Conservation (phyloP, 371 early-diverging fungal species). For the Actinomucor elegans region DNA sequence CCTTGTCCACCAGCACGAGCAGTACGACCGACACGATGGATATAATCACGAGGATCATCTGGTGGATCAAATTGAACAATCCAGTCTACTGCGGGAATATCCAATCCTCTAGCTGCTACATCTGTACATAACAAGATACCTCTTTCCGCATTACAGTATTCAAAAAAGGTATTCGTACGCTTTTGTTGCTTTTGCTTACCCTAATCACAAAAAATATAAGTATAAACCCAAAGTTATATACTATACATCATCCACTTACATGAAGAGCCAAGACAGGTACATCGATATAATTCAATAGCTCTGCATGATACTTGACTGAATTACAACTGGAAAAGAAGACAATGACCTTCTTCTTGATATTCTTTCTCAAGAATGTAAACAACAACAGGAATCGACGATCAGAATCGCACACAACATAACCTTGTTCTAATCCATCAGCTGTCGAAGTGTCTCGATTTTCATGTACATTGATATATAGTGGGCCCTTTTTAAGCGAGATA, state of each 20-base stretch:
- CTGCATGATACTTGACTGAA: constrained; percentile 93
- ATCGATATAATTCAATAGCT: constrained; percentile 95
- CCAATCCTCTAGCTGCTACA: constrained; percentile 98
- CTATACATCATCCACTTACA: constrained; percentile 56
- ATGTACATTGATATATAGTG: constrained; percentile 96
- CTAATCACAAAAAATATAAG: constrained; percentile 15
- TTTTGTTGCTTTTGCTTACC: constrained; percentile 96
- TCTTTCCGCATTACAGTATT: constrained; percentile 88
- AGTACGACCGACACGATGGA: constrained; percentile 98
- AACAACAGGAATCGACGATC: constrained; percentile 92
- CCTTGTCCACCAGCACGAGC: constrained; percentile 92
- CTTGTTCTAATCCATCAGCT: constrained; percentile 93
- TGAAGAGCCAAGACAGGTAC: constrained; percentile 94
- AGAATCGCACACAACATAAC: constrained; percentile 91
- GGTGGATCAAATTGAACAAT: constrained; percentile 99
- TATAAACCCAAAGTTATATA: neutral
- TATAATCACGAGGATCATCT: constrained; percentile 97
- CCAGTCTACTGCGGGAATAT: constrained; percentile 98
- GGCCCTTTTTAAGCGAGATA: constrained; percentile 89
- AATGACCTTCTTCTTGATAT: constrained; percentile 93
- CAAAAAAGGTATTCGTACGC: constrained; percentile 94
- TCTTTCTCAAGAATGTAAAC: constrained; percentile 93
- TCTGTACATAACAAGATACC: constrained; percentile 97
- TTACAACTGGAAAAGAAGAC: constrained; percentile 97
- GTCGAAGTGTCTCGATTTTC: constrained; percentile 89